Base-by-base conservation (phyloP, 2,329 filamentous ascomycete genomes). In the Botrytis porri region DNA sequence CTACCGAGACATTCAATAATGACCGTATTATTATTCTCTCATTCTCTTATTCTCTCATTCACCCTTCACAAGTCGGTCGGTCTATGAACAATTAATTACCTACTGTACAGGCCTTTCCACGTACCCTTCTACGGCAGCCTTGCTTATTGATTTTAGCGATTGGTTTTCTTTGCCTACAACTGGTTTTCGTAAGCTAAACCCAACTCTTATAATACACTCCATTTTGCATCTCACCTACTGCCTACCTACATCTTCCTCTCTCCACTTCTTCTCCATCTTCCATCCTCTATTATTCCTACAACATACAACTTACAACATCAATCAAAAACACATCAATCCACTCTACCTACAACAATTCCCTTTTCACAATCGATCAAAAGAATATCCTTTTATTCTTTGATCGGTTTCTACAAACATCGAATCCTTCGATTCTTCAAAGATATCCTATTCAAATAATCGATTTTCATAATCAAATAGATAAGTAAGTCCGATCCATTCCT, bases 121-220 rank as follows among this genome's bases (percentile, higher is more conserved):
- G 63, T 65, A 65, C 61, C 60, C 60, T 48, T 25, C 43, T 51
- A 51, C 63, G 20, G 32, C 35, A 65, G 63, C 63, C 63, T 65
- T 65, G 39, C 63, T 65, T 51, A 41, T 62, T 39, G 35, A 62
- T 62, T 10, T 45, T 32, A 35, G 43, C 43, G 12, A 65, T 65
- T 65, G 43, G 29, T 6, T 22, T 48, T 14, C 43, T n/a, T 41
- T 37, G 8, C 37, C 6, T 54, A 29, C 6, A 16, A 29, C 22
- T 63, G n/a, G 37, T 29, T 63, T 39, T 63, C 61, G 61, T 63
- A 63, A 41, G 61, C 61, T 65, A 43, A 32, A 8, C n/a, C 51
- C 51, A 54, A 29, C 60, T 18, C 37, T 37, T 16, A n/a, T n/a
- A 39, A 61, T 39, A 12, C 59, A 25, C 35, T 61, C 35, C 62